phyloP scores from a whole-genome alignment of 2,329 filamentous ascomycete species.

The Rutstroemia sp. region DNA sequence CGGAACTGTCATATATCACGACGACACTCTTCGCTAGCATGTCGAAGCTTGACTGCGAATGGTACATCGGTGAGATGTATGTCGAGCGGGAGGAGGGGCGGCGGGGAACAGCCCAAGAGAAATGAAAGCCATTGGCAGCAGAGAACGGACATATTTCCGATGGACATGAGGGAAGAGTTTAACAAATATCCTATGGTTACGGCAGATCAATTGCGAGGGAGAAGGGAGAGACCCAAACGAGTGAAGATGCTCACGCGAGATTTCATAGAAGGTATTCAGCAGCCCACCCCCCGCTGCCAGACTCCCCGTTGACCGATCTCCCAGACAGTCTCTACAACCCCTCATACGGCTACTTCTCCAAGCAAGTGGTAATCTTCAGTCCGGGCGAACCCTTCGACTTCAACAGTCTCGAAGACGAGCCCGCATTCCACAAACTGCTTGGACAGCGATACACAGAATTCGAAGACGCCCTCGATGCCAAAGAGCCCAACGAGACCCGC shows the following conservation, averaged over 20 bases:
- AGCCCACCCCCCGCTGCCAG: not conserved
- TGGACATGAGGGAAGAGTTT: constrained; percentile 75
- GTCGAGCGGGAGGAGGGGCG: constrained; percentile 16
- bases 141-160: constrained; percentile 64
- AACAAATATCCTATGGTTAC: constrained; percentile 78
- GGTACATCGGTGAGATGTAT: constrained; percentile 31
- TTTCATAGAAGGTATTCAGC: constrained; percentile 77
- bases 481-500: constrained; percentile 59
- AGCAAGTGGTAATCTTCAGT: constrained; percentile 92
- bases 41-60: constrained; percentile 32
- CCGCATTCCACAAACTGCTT: constrained; percentile 72
- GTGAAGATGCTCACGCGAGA: constrained; percentile 97
- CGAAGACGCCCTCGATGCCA: constrained; percentile 76
- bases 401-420: constrained; percentile 69
- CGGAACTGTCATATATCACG: constrained; percentile 52
- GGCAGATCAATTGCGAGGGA: constrained; percentile 64
- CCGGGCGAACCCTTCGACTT: constrained; percentile 91
- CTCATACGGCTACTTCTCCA: constrained; percentile 91
- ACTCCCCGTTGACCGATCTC: constrained; percentile 13
- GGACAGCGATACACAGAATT: constrained; percentile 80
- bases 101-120: constrained; percentile 19
- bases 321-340: constrained; percentile 91
- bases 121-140: constrained; percentile 81
- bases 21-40: constrained; percentile 29
- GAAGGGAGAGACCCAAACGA: constrained; percentile 69